Evolutionary conservation across 2,329 filamentous ascomycete species (phyloP).

Genomic region (Ambrosiella beaveri): DNA sequence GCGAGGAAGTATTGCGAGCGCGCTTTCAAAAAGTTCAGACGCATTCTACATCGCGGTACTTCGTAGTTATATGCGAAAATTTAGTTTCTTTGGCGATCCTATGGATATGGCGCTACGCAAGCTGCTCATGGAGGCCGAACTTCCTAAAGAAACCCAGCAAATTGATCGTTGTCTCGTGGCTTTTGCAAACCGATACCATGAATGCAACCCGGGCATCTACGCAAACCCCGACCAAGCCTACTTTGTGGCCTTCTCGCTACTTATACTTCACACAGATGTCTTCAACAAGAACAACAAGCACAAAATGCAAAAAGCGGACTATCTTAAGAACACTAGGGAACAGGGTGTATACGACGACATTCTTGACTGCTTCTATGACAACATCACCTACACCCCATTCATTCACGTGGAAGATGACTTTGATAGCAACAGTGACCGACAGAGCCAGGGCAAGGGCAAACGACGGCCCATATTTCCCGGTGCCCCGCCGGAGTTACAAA

Average conservation of each 20-base stretch:
- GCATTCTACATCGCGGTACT: conserved; percentile 68
- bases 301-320: conserved; percentile 94
- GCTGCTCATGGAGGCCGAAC: conserved; percentile 84
- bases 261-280: conserved; percentile 95
- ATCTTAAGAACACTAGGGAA: conserved; percentile 82
- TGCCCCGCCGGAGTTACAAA: conserved; percentile 26
- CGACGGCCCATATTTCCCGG: conserved; percentile 54
- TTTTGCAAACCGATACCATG: conserved; percentile 91
- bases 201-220: conserved; percentile 96
- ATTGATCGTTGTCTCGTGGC: conserved; percentile 88
- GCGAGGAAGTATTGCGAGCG: conserved; percentile 66
- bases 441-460: conserved; percentile 55
- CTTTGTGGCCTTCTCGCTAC: conserved; percentile 88
- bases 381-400: conserved; percentile 94
- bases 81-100: conserved; percentile 88
- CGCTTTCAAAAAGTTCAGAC: conserved; percentile 74
- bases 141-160: conserved; percentile 94
- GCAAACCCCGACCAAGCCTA: conserved; percentile 86
- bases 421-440: conserved; percentile 59
- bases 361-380: conserved; percentile 92
- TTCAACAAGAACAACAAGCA: conserved; percentile 99
- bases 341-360: conserved; percentile 91
- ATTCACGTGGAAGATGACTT: conserved; percentile 92
- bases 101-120: conserved; percentile 97
- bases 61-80: conserved; percentile 87